Conservation (phyloP, 2,329 filamentous ascomycete genomes). For the Sclerotinia subarctica region DNA sequence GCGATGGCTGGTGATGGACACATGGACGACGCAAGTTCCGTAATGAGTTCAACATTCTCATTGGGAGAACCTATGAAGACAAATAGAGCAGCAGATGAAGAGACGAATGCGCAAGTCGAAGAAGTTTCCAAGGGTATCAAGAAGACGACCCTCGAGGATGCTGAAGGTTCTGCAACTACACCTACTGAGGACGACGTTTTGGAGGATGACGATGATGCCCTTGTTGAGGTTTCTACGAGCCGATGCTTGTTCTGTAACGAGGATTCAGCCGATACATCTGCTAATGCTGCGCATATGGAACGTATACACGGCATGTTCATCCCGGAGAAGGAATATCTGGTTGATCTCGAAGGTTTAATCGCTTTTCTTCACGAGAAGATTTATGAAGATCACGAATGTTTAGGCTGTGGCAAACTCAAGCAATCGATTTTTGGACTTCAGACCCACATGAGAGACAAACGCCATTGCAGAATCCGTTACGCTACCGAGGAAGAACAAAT, state of each 20-base stretch:
- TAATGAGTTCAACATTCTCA: constrained; percentile 89
- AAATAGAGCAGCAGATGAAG: constrained; percentile 55
- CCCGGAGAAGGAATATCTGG: constrained; percentile 80
- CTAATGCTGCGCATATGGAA: constrained; percentile 86
- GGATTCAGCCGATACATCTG: constrained; percentile 67
- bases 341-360: constrained; percentile 78
- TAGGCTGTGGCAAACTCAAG: constrained; percentile 83
- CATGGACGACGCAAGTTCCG: constrained; percentile 70
- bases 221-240: constrained; percentile 40
- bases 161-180: constrained; percentile 30
- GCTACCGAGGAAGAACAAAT: constrained; percentile 84
- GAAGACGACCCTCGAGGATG: constrained; percentile 52
- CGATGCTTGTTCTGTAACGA: constrained; percentile 91
- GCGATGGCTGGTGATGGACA: constrained; percentile 43
- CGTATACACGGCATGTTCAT: constrained; percentile 94
- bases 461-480: constrained; percentile 96
- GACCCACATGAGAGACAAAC: constrained; percentile 95
- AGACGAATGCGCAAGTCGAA: constrained; percentile 71
- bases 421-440: constrained; percentile 76
- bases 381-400: constrained; percentile 74
- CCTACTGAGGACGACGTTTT: constrained; percentile 45
- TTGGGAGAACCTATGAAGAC: constrained; percentile 67
- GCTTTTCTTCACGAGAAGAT: constrained; percentile 77
- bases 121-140: constrained; percentile 76
- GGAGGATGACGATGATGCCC: constrained; percentile 44